Evolutionary conservation across 257 asterid genomes (phyloP).

Genomic region (Craterostigma plantagineum): DNA sequence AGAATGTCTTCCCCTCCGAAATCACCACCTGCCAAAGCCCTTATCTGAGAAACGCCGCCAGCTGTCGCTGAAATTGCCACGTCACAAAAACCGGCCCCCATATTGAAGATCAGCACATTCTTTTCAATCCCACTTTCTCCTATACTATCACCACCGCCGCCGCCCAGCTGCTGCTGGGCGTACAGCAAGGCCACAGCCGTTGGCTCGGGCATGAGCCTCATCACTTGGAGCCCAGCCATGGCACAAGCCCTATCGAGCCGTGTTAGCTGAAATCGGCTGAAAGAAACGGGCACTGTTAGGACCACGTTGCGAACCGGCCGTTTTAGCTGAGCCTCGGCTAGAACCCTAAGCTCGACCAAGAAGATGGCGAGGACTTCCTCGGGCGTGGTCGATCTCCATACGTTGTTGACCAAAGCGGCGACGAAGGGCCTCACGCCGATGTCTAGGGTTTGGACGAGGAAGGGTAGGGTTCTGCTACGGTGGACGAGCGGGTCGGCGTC

Average conservation of each 20-base stretch:
- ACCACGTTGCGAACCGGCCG: conserved; percentile 46
- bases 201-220: conserved; percentile 83
- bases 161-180: conserved; percentile 64
- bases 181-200: conserved; percentile 75
- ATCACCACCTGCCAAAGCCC: conserved; percentile 44
- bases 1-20: conserved; percentile 83
- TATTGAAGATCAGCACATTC: conserved; percentile 56
- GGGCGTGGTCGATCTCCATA: conserved; percentile 81
- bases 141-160: conserved; percentile 34
- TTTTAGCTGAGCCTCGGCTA: conserved; percentile 55
- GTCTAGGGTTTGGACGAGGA: conserved; percentile 55
- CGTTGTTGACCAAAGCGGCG: conserved; percentile 63
- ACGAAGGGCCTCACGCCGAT: conserved; percentile 70
- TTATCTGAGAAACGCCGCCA: conserved; percentile 69
- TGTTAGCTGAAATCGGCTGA: conserved; percentile 67
- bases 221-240: conserved; percentile 83
- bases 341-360: conserved; percentile 43
- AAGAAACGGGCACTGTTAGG: conserved; percentile 54
- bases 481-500: conserved; percentile 76
- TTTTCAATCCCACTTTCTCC: conserved; percentile 36
- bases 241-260: conserved; percentile 78
- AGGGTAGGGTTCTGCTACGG: conserved; percentile 67
- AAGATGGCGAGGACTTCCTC: conserved; percentile 69
- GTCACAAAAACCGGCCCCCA: conserved; percentile 95
- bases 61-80: conserved; percentile 7